Conservation (phyloP, 305 asterid species). For the Striga hermonthica region DNA sequence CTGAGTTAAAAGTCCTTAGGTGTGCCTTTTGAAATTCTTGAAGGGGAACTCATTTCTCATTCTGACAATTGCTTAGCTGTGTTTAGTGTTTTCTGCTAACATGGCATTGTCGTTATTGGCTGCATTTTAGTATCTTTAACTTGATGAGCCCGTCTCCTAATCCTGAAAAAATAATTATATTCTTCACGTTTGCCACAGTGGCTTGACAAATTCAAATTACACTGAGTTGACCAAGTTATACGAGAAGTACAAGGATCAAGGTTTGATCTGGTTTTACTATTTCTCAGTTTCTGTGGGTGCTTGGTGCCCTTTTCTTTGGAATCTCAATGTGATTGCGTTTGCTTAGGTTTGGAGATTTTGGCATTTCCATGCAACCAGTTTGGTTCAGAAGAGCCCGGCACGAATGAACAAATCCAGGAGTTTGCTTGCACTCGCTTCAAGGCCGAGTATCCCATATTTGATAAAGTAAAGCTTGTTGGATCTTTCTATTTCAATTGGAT, state of each 20-base stretch:
- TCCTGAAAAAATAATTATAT: not conserved
- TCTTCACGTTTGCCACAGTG: conserved; percentile 46
- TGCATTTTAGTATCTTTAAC: too few species aligned
- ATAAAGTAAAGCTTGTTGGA: conserved; percentile 45
- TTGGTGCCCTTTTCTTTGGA: not conserved
- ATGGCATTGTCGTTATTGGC: too few species aligned
- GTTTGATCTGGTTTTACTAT: conserved; percentile 35
- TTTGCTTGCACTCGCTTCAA: conserved; percentile 90
- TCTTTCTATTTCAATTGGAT: not conserved
- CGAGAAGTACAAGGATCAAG: conserved; percentile 77
- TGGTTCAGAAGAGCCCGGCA: conserved; percentile 86
- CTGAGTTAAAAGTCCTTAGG: too few species aligned
- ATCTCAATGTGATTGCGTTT: not conserved
- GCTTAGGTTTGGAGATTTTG: conserved; percentile 74
- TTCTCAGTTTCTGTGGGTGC: not conserved
- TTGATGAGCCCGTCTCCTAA: not conserved
- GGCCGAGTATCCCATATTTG: conserved; percentile 87
- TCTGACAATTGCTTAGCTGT: too few species aligned
- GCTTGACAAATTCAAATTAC: conserved; percentile 77
- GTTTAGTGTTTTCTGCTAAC: too few species aligned
- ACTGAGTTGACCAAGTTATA: conserved; percentile 66
- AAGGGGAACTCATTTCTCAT: too few species aligned
- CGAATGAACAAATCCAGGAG: conserved; percentile 67
- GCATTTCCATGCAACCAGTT: conserved; percentile 98
- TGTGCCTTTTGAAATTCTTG: too few species aligned